Conservation (phyloP, 495 filamentous ascomycete species). For the Haplographium delicatum region DNA sequence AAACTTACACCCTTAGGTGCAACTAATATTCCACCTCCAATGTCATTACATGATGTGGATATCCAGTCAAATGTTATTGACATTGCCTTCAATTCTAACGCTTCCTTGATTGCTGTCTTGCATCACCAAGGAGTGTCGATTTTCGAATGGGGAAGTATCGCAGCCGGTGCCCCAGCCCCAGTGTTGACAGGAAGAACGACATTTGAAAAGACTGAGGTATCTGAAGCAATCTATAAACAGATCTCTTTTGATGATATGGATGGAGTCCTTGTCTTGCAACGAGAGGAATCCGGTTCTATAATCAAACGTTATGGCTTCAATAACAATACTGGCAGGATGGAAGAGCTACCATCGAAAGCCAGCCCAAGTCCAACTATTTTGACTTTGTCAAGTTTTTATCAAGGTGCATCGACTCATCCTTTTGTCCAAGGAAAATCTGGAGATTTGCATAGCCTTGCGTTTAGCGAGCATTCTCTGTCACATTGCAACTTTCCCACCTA, state of each 20-base stretch:
- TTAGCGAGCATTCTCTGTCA: slow-evolving; percentile 4
- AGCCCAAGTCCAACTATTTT: slow-evolving; percentile 1
- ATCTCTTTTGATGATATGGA: slow-evolving; percentile 14
- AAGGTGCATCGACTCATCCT: slow-evolving; percentile 4
- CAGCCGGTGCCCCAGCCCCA: slow-evolving; percentile 37
- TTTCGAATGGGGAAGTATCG: slow-evolving; percentile 58
- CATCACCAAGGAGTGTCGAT: slow-evolving; percentile 57
- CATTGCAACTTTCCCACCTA: slow-evolving; percentile 34
- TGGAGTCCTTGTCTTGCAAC: slow-evolving; percentile 12
- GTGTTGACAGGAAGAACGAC: slow-evolving; percentile 12
- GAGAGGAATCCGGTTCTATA: not conserved
- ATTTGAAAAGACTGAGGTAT: slow-evolving; percentile 40
- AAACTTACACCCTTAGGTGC: slow-evolving; percentile 81
- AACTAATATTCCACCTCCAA: slow-evolving; percentile 86
- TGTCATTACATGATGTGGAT: slow-evolving; percentile 73
- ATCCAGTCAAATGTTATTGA: slow-evolving; percentile 62
- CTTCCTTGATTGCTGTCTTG: slow-evolving; percentile 66
- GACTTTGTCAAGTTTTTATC: slow-evolving; percentile 11
- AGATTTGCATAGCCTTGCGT: slow-evolving; percentile 13
- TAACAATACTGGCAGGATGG: slow-evolving; percentile 21
- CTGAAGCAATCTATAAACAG: slow-evolving; percentile 8
- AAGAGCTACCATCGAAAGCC: not conserved
- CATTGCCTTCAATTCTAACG: slow-evolving; percentile 63
- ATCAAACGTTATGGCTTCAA: slow-evolving; percentile 16
- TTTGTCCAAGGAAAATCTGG: slow-evolving; percentile 19